Percentiles rank a stretch among this genome's conserved stretches.
Evolutionary conservation across 1,284 basidiomycete genomes (phyloP).

Genomic region (Athelia psychrophila): DNA sequence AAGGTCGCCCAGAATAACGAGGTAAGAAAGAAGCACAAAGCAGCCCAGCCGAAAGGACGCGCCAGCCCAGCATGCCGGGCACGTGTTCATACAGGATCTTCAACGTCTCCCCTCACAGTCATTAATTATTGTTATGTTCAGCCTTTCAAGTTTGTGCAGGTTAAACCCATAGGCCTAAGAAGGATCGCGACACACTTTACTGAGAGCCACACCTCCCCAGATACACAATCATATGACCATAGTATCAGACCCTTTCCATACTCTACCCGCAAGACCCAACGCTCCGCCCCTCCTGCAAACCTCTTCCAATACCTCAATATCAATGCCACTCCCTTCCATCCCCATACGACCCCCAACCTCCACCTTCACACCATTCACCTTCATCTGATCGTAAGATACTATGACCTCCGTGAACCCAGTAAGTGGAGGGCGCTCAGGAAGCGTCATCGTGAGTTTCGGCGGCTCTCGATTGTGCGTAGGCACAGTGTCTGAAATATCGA

Average conservation of each 20-base stretch:
- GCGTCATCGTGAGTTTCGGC: conserved; percentile 47
- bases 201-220: too few relatives aligned
- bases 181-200: too few relatives aligned
- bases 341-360: conserved; percentile 58
- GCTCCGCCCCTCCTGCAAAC: conserved; percentile 35
- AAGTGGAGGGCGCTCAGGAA: conserved; percentile 58
- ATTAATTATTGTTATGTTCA: too few relatives aligned
- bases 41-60: too few relatives aligned
- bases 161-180: too few relatives aligned
- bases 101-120: too few relatives aligned
- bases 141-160: too few relatives aligned
- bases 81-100: too few relatives aligned
- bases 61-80: too few relatives aligned
- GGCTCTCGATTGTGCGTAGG: conserved; percentile 24
- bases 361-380: conserved; percentile 48
- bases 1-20: too few relatives aligned
- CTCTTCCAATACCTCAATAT: conserved; percentile 45
- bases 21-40: too few relatives aligned
- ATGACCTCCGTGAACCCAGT: conserved; percentile 56
- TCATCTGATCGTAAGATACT: conserved; percentile 49
- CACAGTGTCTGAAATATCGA: conserved; percentile 27
- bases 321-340: conserved; percentile 20
- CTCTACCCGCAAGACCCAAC: conserved; percentile 32
- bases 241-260: conserved; percentile 23
- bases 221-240: not conserved